Base-by-base conservation (phyloP, 1,139 yeast species). In the Suzukiozyma palmioleophila region DNA sequence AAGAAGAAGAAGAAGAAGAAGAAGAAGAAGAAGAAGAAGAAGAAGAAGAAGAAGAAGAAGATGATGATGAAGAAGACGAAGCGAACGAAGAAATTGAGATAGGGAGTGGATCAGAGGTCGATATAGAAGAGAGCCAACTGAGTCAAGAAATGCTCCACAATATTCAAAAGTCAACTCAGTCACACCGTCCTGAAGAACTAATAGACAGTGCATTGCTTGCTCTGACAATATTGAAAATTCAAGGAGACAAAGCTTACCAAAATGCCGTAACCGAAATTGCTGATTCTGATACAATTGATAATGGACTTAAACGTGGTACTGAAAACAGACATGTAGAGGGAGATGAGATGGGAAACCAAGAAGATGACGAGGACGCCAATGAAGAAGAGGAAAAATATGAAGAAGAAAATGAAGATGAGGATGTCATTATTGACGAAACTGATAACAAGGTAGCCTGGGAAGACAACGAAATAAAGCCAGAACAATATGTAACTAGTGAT, bases 251-350 rank as follows among this genome's bases (percentile, higher is more conserved):
- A 40, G 26, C 50, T 56, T 30, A 39, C 56, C 18, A 42, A 46
- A 37, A 45, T 47, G 42, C 60, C 55, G 44, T 38, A 55, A 43
- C 56, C 12, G 39, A 39, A 6, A 43, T 39, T 59, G 50, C 55
- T 10, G 61, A 61, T 3, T 46, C 54, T 7, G 56, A 42, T 14
- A 49, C 50, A 8, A 36, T 24, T 25, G 46, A 39, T 24, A 35
- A 37, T 8, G 39, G 53, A 12, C 52, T 53, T 6, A 11, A 4
- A 26, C 5, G 9, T 5, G 6, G 11, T 11, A 6, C 13, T 9
- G 28, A 26, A 39, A 42, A 33, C 10, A 40, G 41, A 38, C 46
- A 46, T 36, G 39, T 39, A 31, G 41, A 41, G 22, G 7, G 22
- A 18, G 7, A 18, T 5, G 22, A 18, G 22, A 18, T 28, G 9